phyloP scores from a whole-genome alignment of 768 basidiomycete species.

The Tephrocybe sp. region DNA sequence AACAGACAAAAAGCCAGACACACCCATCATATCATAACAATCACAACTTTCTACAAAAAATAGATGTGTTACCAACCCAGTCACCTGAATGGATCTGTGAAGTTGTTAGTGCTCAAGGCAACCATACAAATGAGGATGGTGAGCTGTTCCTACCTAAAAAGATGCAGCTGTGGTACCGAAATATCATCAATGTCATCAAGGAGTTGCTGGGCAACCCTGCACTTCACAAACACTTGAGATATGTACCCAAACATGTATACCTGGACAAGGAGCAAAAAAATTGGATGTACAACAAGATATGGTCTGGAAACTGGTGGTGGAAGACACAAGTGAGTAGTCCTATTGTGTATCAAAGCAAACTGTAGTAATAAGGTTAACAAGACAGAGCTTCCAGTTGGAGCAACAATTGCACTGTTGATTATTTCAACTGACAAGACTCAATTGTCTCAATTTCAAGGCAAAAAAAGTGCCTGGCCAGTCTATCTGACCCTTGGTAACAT shows the following conservation, averaged over 20 bases:
- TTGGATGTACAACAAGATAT: constrained; percentile 20
- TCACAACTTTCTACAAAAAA: constrained; percentile 12
- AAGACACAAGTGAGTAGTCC: constrained; percentile 26
- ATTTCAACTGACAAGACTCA: constrained; percentile 31
- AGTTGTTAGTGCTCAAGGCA: constrained; percentile 8
- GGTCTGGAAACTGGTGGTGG: constrained; percentile 33
- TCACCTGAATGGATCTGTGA: constrained; percentile 13
- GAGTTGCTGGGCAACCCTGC: constrained; percentile 29
- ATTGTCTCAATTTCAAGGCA: constrained; percentile 33
- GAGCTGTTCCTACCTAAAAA: constrained; percentile 9
- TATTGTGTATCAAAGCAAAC: not conserved
- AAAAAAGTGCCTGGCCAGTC: constrained; percentile 41
- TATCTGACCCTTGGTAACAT: constrained; percentile 42
- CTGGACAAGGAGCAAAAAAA: constrained; percentile 18
- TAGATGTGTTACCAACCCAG: constrained; percentile 15
- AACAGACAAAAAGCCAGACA: constrained; percentile 4
- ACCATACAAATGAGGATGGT: constrained; percentile 7
- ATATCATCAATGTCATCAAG: constrained; percentile 21
- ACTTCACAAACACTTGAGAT: constrained; percentile 26
- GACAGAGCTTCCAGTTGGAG: constrained; percentile 20
- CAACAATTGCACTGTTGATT: constrained; percentile 35
- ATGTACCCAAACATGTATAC: constrained; percentile 25
- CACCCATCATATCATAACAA: constrained; percentile 10
- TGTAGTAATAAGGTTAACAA: constrained; percentile 1
- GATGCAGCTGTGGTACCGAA: constrained; percentile 25